These are phyloP conservation scores for Piromyces finnis DNA, from an alignment of 192 early-diverging fungal species.

Conservation along the genomic window DNA sequence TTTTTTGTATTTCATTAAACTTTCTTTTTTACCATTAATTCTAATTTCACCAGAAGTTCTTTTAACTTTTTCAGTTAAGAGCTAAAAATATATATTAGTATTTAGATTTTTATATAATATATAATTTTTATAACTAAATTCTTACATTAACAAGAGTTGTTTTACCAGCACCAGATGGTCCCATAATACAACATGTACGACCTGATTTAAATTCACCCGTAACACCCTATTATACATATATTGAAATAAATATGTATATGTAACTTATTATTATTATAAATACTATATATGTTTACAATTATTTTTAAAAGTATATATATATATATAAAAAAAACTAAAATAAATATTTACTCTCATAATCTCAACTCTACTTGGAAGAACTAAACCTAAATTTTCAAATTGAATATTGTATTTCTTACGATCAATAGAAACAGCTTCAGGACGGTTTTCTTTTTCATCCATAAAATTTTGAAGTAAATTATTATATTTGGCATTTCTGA, in stretches of 20 bases:
- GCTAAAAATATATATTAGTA: no score
- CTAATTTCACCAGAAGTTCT: constrained; percentile 26
- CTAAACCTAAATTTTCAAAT: constrained; percentile 21
- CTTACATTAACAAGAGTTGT: constrained; percentile 24
- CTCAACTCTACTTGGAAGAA: constrained; percentile 15
- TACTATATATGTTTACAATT: no score
- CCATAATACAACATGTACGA: constrained; percentile 61
- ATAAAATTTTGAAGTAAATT: background rate
- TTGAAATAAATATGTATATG: no score
- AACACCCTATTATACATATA: constrained; percentile 20
- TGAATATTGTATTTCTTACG: constrained; percentile 18
- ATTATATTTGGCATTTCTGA: background rate
- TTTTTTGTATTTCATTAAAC: constrained; percentile 39
- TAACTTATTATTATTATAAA: no score
- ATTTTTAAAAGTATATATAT: no score
- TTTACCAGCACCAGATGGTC: constrained; percentile 82
- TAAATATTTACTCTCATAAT: constrained; percentile 14
- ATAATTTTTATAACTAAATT: no score
- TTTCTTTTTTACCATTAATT: constrained; percentile 35
- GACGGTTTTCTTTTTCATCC: background rate
- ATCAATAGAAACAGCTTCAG: background rate
- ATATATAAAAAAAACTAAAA: no score
- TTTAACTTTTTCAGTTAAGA: constrained; percentile 41
- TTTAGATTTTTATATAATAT: no score
- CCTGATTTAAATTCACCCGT: constrained; percentile 30